Evolutionary conservation across 1,284 basidiomycete species (phyloP).

Genomic region (Neotropicomus parvogracilis): DNA sequence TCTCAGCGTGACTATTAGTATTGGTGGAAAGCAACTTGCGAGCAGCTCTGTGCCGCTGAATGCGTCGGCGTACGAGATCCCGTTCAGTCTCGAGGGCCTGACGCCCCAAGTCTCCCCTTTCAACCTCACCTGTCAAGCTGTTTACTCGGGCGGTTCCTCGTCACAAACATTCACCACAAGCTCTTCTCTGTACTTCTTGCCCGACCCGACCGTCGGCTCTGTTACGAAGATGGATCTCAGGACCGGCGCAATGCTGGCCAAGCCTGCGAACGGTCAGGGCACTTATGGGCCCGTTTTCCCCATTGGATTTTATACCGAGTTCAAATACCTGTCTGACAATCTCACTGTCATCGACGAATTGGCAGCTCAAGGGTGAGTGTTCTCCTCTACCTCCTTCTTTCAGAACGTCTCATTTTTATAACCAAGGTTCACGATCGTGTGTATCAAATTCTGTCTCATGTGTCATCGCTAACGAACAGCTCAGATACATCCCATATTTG

Average conservation of each 20-base stretch:
- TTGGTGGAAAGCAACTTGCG: slow-evolving; percentile 21
- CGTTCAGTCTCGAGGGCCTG: slow-evolving; percentile 22
- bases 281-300: slow-evolving; percentile 61
- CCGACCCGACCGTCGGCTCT: slow-evolving; percentile 44
- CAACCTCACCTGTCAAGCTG: slow-evolving; percentile 29
- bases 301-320: slow-evolving; percentile 71
- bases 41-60: slow-evolving; percentile 28
- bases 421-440: slow-evolving; percentile 33
- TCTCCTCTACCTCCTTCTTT: neutral
- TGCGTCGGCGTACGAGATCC: slow-evolving; percentile 25
- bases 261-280: slow-evolving; percentile 45
- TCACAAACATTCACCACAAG: slow-evolving; percentile 46
- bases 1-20: slow-evolving; percentile 26
- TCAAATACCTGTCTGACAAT: slow-evolving; percentile 58
- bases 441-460: slow-evolving; percentile 5
- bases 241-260: slow-evolving; percentile 63
- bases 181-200: slow-evolving; percentile 55
- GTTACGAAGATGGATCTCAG: slow-evolving; percentile 70
- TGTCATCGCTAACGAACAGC: slow-evolving; percentile 9
- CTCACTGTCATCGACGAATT: slow-evolving; percentile 54
- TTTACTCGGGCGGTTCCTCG: slow-evolving; percentile 21
- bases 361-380: slow-evolving; percentile 56
- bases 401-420: slow-evolving; percentile 4
- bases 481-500: slow-evolving; percentile 64
- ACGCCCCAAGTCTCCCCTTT: slow-evolving; percentile 27